Evolutionary conservation across 768 basidiomycete species (phyloP), one percentile per base, ranked within the genome.

Genomic region (Amanita molliuscula): DNA sequence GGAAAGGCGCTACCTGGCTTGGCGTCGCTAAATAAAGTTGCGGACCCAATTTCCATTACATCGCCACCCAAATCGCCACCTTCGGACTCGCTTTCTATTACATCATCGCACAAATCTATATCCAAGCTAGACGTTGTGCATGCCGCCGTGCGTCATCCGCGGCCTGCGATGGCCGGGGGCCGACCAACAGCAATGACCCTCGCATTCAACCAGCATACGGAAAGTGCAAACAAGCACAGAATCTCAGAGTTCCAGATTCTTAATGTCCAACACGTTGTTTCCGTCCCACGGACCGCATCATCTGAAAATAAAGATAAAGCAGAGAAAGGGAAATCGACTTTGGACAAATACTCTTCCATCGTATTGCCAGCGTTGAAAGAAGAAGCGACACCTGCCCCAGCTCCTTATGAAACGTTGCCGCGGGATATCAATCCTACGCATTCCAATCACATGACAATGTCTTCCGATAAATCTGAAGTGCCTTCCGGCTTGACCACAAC

Each of bases 121-220:
- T 13, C 26, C 42, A 13, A 31, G 4, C 4, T 13, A 31, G 5
- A 13, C 13, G 13, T 59, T 3, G 64, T 18, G 11, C 36, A 48
- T 2, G 23, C 72, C 1, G 70, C 75, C 4, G 58, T 65, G 3
- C 73, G 71, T 46, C 76, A 75, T 57, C 51, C 65, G 40, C 79
- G 84, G 18, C 81, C 82, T 46, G 78, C 84, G 4, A 85, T 78
- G 57, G 76, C 83, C 4, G 83, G 84, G 13, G 78, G 76, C 47
- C 69, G 88, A 52, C 77, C 82, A 16, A 78, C 79, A 11, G 84
- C 80, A 20, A 88, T 89, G 87, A 84, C 84, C 2, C 82, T 81
- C 60, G 74, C 76, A 7, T 60, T 87, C 48, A 69, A 61, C 29
- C 70, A 75, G 51, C 50, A 56, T 6, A 20, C 38, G 13, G 31